Percentiles rank a stretch among this genome's conserved stretches.
Conservation (phyloP, 345 rosid genomes). For the Aquilaria yunnanensis region DNA sequence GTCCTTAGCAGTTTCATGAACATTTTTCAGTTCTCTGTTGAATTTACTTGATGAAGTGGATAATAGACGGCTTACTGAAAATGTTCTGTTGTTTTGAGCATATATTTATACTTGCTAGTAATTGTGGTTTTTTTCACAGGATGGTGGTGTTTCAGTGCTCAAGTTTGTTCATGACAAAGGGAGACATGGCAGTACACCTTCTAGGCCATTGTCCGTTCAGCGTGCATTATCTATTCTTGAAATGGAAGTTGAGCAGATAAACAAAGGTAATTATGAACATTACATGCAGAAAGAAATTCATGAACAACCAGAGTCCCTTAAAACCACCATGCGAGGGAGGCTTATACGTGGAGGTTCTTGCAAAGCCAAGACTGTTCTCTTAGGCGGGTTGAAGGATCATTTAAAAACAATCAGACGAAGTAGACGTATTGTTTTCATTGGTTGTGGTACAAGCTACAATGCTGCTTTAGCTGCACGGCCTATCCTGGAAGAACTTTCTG, state of each 20-base stretch:
- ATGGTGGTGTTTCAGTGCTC: slow-evolving; percentile 78
- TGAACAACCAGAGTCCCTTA: slow-evolving; percentile 94
- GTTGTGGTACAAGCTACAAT: slow-evolving; percentile 96
- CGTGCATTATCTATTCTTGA: slow-evolving; percentile 94
- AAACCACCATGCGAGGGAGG: slow-evolving; percentile 95
- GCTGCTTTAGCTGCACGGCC: slow-evolving; percentile 98
- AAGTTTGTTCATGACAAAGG: slow-evolving; percentile 70
- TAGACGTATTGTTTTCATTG: slow-evolving; percentile 85
- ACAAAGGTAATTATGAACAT: slow-evolving; percentile 83
- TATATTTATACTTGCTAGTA: neutral
- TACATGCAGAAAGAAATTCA: slow-evolving; percentile 99
- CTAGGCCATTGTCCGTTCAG: slow-evolving; percentile 79
- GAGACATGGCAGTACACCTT: slow-evolving; percentile 34
- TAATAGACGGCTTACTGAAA: neutral
- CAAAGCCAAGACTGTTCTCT: slow-evolving; percentile 79
- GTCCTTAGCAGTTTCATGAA: no score
- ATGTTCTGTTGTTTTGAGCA: neutral
- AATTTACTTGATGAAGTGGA: neutral
- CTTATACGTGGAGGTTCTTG: slow-evolving; percentile 86
- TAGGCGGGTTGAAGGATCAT: slow-evolving; percentile 97
- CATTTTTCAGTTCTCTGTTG: neutral
- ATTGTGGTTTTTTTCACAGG: slow-evolving; percentile 42
- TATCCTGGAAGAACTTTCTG: slow-evolving; percentile 92
- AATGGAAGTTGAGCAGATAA: slow-evolving; percentile 98
- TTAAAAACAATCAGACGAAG: slow-evolving; percentile 86